Percentiles rank a stretch among this genome's conserved stretches.
Evolutionary conservation across 306 rosid genomes (phyloP).

Genomic region (Fagus sylvatica): DNA sequence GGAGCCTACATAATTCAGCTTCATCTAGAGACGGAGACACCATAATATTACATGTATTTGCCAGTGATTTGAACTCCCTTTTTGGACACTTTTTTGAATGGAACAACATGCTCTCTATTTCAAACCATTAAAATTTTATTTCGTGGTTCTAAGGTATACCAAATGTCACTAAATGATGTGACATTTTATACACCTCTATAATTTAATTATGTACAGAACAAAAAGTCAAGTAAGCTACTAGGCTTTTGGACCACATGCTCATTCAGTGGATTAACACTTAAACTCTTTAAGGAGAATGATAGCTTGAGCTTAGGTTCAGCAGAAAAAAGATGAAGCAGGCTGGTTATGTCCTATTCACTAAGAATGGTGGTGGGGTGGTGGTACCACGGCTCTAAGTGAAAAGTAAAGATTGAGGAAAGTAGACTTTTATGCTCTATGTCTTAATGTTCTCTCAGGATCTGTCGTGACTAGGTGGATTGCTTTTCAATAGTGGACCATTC

Average conservation of each 20-base stretch:
- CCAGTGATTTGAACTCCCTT: neutral
- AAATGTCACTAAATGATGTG: too few species aligned
- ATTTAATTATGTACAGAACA: too few species aligned
- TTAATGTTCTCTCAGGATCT: neutral
- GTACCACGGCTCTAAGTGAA: neutral
- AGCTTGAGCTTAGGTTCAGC: neutral
- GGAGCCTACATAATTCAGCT: conserved; percentile 1
- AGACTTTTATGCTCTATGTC: neutral
- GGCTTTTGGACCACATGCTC: conserved; percentile 20
- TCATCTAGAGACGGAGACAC: neutral
- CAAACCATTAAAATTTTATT: too few species aligned
- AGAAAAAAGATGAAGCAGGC: conserved; percentile 18
- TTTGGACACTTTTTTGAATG: neutral
- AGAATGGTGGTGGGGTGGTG: neutral
- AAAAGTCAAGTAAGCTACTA: too few species aligned
- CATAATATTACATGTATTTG: neutral
- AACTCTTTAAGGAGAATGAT: neutral
- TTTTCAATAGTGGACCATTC: neutral
- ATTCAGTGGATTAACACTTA: neutral
- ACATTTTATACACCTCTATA: too few species aligned
- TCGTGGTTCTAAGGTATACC: too few species aligned
- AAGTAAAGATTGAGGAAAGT: neutral
- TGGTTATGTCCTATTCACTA: neutral
- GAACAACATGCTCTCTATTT: too few species aligned
- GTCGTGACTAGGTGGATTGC: neutral